phyloP scores from a whole-genome alignment of 306 rosid genomes.

The Lotus japonicus region DNA sequence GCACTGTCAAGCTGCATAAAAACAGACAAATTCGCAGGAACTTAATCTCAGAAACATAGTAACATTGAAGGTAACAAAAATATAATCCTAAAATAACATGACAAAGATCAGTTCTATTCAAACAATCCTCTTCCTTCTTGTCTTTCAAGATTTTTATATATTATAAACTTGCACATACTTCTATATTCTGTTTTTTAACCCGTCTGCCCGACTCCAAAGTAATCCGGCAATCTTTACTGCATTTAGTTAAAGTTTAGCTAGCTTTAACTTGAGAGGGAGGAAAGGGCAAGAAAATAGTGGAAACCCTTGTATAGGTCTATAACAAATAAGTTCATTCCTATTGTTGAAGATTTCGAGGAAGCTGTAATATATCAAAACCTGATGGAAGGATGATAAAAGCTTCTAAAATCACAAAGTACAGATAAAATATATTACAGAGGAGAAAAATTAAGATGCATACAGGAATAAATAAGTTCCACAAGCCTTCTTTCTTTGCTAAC shows the following conservation, averaged over 20 bases:
- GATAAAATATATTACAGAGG: constrained; percentile 10
- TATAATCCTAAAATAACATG: background rate
- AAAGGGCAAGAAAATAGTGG: background rate
- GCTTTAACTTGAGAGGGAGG: background rate
- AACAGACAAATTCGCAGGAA: background rate
- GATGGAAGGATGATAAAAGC: background rate
- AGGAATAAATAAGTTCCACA: constrained; percentile 95
- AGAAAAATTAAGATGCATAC: constrained; percentile 41
- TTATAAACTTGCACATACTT: background rate
- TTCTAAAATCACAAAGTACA: constrained; percentile 8
- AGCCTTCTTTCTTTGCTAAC: constrained; percentile 86
- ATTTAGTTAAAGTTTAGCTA: background rate
- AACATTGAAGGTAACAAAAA: background rate
- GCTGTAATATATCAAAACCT: constrained; percentile 10
- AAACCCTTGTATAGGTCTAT: background rate
- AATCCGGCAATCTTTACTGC: background rate
- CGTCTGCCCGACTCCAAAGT: background rate
- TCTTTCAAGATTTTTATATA: background rate
- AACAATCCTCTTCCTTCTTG: background rate
- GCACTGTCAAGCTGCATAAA: constrained; percentile 86
- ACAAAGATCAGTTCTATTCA: background rate
- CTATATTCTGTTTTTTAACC: background rate
- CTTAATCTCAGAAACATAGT: background rate
- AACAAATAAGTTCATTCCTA: background rate
- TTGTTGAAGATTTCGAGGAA: background rate